phyloP scores from a whole-genome alignment of 1,139 yeast genomes.

The Nakaseomyces sp. region DNA sequence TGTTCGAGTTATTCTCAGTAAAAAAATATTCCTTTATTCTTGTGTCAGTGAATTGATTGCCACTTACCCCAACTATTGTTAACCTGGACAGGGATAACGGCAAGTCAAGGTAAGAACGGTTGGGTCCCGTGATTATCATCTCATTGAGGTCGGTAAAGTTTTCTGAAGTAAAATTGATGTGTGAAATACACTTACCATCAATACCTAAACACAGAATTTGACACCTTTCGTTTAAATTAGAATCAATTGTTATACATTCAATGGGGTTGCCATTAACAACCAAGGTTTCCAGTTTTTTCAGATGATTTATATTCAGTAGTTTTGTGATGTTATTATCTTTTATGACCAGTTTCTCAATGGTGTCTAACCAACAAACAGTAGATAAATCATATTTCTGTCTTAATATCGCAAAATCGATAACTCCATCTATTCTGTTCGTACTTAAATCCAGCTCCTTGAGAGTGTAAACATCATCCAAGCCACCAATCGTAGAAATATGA shows the following conservation, averaged over 20 bases:
- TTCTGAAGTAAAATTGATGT: not conserved
- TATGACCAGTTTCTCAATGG: conserved; percentile 20
- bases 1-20: not conserved
- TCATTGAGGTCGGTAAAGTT: not conserved
- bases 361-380: conserved; percentile 15
- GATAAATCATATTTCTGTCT: conserved; percentile 7
- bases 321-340: conserved; percentile 19
- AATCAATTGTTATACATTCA: conserved; percentile 6
- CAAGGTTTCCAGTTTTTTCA: conserved; percentile 15
- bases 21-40: not conserved
- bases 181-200: not conserved
- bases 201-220: not conserved
- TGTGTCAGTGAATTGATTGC: not conserved
- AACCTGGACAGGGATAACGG: not conserved
- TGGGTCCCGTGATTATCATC: not conserved
- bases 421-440: not conserved
- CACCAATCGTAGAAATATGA: conserved; percentile 19
- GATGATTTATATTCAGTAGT: conserved; percentile 15
- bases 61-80: not conserved
- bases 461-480: conserved; percentile 12
- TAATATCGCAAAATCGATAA: conserved; percentile 14
- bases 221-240: no score
- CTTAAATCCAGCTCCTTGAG: not conserved
- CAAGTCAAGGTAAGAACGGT: not conserved
- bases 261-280: conserved; percentile 23